phyloP scores from a whole-genome alignment of 805 yeast genomes.

The Candida methanosorbosa region DNA sequence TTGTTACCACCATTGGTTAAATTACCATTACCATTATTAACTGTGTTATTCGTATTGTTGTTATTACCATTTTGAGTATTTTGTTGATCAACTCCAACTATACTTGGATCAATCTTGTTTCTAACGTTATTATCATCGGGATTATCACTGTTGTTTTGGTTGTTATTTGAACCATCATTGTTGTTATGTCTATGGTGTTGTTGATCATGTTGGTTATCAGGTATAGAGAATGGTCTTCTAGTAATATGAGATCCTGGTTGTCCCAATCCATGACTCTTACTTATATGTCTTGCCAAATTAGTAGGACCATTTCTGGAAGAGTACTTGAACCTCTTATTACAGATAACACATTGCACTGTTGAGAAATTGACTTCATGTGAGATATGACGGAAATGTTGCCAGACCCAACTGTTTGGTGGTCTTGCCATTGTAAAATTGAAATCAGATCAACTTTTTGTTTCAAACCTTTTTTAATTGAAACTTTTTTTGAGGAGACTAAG shows the following conservation, averaged over 20 bases:
- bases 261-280: constrained; percentile 18
- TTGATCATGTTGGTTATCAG: neutral
- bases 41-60: too few relatives aligned
- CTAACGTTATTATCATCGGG: too few relatives aligned
- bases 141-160: constrained; percentile 2
- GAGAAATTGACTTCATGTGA: constrained; percentile 13
- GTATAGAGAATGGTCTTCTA: constrained; percentile 22
- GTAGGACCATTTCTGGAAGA: constrained; percentile 27
- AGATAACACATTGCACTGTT: constrained; percentile 20
- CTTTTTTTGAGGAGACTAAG: neutral
- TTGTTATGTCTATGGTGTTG: neutral
- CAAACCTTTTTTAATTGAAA: neutral
- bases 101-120: too few relatives aligned
- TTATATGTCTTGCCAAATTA: constrained; percentile 23
- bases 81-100: too few relatives aligned
- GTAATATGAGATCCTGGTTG: constrained; percentile 18
- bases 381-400: constrained; percentile 24
- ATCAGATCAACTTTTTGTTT: neutral
- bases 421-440: constrained; percentile 18
- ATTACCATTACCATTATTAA: neutral
- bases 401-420: constrained; percentile 27
- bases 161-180: constrained; percentile 1
- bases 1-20: neutral
- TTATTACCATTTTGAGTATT: too few relatives aligned
- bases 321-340: constrained; percentile 20